These are phyloP conservation scores for Rhododendron griersonianum DNA, from an alignment of 148 eudicot genomes.

Conservation along the genomic window DNA sequence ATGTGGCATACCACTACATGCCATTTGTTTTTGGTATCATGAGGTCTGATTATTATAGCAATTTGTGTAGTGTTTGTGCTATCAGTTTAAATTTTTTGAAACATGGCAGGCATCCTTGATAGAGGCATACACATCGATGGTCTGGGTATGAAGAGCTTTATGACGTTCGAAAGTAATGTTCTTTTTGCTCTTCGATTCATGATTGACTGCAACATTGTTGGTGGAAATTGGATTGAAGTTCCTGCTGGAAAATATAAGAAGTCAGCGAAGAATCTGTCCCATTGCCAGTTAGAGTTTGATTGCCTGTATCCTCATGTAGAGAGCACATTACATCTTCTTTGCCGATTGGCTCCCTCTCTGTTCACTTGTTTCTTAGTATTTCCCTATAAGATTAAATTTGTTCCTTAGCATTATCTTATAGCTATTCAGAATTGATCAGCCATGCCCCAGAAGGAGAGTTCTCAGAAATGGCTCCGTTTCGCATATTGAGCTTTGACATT, in stretches of 20 bases:
- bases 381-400: background rate
- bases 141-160: slow-evolving; percentile 77
- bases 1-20: background rate
- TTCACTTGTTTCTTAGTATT: background rate
- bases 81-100: slow-evolving; percentile 1
- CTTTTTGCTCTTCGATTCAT: slow-evolving; percentile 95
- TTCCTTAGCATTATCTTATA: slow-evolving; percentile 33
- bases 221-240: slow-evolving; percentile 97
- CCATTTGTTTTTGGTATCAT: background rate
- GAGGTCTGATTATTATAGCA: background rate
- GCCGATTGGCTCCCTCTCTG: background rate
- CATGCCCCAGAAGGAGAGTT: slow-evolving; percentile 91
- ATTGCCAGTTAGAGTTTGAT: slow-evolving; percentile 91
- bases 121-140: slow-evolving; percentile 94
- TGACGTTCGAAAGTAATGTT: slow-evolving; percentile 93
- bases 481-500: slow-evolving; percentile 95
- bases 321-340: background rate
- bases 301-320: slow-evolving; percentile 76
- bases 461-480: slow-evolving; percentile 97
- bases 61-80: background rate
- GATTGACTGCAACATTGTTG: slow-evolving; percentile 93
- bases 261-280: slow-evolving; percentile 52
- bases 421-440: slow-evolving; percentile 80
- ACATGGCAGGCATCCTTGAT: slow-evolving; percentile 74
- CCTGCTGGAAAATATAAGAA: slow-evolving; percentile 68